Conservation (phyloP, 116 monocot species). For the Trichopus zeylanicus region DNA sequence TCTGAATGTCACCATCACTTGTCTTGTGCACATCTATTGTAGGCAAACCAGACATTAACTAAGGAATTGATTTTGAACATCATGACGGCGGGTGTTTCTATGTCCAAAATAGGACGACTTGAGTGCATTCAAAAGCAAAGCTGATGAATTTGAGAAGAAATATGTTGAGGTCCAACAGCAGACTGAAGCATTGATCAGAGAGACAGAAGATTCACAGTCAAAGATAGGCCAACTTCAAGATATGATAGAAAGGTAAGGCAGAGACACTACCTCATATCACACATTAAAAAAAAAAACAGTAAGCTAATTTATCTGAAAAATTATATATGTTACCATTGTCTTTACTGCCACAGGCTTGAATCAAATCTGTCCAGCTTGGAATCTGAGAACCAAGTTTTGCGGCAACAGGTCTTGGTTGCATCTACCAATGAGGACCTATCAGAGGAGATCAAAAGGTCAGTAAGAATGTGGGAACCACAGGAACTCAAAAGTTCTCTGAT, state of each 20-base stretch:
- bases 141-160: slow-evolving; percentile 76
- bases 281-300: neutral
- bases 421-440: slow-evolving; percentile 61
- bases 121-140: slow-evolving; percentile 53
- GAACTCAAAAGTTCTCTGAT: no score
- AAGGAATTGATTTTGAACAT: no score
- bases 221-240: slow-evolving; percentile 71
- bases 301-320: neutral
- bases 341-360: slow-evolving; percentile 54
- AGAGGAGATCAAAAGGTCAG: slow-evolving; percentile 71
- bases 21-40: no score
- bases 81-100: neutral
- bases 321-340: neutral
- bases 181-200: slow-evolving; percentile 49
- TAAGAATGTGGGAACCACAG: neutral
- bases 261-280: neutral
- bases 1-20: no score
- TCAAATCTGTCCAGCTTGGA: slow-evolving; percentile 63
- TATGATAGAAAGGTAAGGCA: slow-evolving; percentile 60
- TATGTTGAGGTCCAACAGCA: slow-evolving; percentile 47
- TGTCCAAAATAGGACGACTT: slow-evolving; percentile 51
- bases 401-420: slow-evolving; percentile 76
- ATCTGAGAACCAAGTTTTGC: slow-evolving; percentile 83
- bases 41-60: no score
- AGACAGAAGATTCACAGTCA: slow-evolving; percentile 48